Percentiles rank a stretch among this genome's conserved stretches.
These are phyloP conservation scores for Candida argentea DNA, from an alignment of 805 yeast species.

Conservation along the genomic window DNA sequence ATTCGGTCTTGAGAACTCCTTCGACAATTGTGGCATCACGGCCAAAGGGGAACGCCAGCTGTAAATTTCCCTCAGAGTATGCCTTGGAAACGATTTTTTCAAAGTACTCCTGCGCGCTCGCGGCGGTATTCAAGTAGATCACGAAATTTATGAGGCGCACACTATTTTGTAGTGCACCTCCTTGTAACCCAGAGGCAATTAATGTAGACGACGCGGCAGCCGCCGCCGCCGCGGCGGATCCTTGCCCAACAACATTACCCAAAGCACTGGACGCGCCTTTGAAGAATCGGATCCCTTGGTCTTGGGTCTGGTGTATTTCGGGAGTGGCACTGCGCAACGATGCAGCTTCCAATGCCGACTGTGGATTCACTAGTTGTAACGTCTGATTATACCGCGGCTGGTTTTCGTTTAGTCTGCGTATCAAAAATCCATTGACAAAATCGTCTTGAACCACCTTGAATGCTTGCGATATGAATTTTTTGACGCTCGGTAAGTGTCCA, in stretches of 20 bases:
- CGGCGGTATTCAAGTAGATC: constrained; percentile 63
- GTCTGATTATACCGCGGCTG: constrained; percentile 31
- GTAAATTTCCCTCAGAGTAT: constrained; percentile 13
- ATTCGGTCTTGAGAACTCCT: constrained; percentile 19
- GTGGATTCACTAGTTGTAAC: constrained; percentile 6
- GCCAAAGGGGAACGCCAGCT: constrained; percentile 24
- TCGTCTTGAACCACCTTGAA: constrained; percentile 54
- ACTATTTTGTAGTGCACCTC: constrained; percentile 13
- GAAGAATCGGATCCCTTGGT: constrained; percentile 21
- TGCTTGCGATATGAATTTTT: constrained; percentile 44
- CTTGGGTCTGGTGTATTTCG: constrained; percentile 15
- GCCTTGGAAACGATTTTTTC: constrained; percentile 40
- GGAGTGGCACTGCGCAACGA: constrained; percentile 19
- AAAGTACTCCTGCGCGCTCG: constrained; percentile 51
- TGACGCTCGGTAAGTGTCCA: constrained; percentile 51
- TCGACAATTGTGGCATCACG: constrained; percentile 23
- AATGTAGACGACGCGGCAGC: constrained; percentile 11
- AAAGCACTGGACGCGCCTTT: constrained; percentile 35
- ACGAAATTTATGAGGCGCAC: constrained; percentile 50
- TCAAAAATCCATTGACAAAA: constrained; percentile 41
- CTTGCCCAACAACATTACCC: constrained; percentile 30
- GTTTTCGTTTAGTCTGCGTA: constrained; percentile 25
- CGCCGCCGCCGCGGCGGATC: constrained; percentile 17
- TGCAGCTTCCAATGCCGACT: constrained; percentile 8
- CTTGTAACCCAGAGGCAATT: constrained; percentile 4